Percentiles rank a stretch among this genome's conserved stretches.
These are phyloP conservation scores for Mycena venus DNA, from an alignment of 768 basidiomycete species.

Conservation along the genomic window DNA sequence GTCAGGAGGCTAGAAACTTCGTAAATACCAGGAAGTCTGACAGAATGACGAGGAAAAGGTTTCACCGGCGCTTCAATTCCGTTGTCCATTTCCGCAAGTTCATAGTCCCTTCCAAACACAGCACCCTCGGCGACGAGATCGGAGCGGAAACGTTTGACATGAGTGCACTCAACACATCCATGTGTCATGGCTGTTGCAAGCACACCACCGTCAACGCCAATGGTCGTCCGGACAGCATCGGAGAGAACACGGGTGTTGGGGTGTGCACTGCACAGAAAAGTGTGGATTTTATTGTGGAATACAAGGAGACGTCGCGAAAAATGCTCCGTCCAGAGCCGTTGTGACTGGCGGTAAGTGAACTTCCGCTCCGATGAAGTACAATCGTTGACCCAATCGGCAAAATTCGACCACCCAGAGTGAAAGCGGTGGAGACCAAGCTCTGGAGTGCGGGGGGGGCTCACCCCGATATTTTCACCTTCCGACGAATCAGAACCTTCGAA, in stretches of 20 bases:
- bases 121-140: neutral
- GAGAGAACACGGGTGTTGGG: neutral
- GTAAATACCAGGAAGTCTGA: too few species aligned
- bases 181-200: neutral
- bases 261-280: neutral
- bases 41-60: neutral
- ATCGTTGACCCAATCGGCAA: neutral
- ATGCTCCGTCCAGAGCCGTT: neutral
- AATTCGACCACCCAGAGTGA: neutral
- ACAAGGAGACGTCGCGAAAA: neutral
- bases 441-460: too few species aligned
- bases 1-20: neutral
- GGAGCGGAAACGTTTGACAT: neutral
- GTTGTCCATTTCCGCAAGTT: neutral
- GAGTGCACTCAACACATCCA: neutral
- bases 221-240: neutral
- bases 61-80: neutral
- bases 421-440: neutral
- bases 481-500: too few species aligned
- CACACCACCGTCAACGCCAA: neutral
- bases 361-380: neutral
- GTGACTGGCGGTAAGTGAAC: neutral
- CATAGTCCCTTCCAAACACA: neutral
- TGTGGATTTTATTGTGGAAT: neutral
- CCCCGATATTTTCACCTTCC: too few species aligned